Evolutionary conservation across 2,329 filamentous ascomycete genomes (phyloP).

Genomic region (Capronia epimyces): DNA sequence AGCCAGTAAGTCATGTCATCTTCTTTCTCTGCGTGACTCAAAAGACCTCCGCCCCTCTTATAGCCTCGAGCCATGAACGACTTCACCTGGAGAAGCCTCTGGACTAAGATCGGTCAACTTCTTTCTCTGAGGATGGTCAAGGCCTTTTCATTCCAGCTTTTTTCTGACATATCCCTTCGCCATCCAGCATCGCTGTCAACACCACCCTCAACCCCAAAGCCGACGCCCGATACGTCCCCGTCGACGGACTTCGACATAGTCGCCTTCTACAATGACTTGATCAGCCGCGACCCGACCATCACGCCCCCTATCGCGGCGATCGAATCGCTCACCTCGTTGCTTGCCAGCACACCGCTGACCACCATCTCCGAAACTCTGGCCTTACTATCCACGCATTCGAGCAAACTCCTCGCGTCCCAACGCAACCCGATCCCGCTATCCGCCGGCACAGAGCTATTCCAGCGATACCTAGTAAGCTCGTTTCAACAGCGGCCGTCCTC

Average conservation of each 20-base stretch:
- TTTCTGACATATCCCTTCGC: not conserved
- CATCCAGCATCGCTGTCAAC: slow-evolving; percentile 12
- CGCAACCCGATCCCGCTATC: slow-evolving; percentile 86
- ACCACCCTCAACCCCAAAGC: slow-evolving; percentile 11
- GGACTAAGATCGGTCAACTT: not conserved
- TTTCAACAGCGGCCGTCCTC: slow-evolving; percentile 51
- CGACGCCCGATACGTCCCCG: slow-evolving; percentile 11
- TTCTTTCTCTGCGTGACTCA: slow-evolving; percentile 2
- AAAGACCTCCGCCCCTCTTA: not conserved
- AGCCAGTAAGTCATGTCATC: slow-evolving; percentile 10
- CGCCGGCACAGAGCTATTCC: slow-evolving; percentile 91
- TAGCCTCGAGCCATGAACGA: not conserved
- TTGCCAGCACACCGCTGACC: slow-evolving; percentile 70
- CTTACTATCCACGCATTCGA: slow-evolving; percentile 70
- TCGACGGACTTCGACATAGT: slow-evolving; percentile 49
- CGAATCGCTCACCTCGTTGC: slow-evolving; percentile 80
- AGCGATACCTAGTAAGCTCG: slow-evolving; percentile 80
- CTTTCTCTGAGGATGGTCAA: not conserved
- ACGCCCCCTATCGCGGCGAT: slow-evolving; percentile 96
- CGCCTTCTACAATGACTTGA: slow-evolving; percentile 58
- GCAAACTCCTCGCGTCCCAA: slow-evolving; percentile 69
- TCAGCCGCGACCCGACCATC: slow-evolving; percentile 68
- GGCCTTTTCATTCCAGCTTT: not conserved
- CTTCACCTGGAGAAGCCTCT: not conserved
- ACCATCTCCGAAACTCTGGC: slow-evolving; percentile 94